Conservation (phyloP, 169 alveolate species). For the Eimeria necatrix region DNA sequence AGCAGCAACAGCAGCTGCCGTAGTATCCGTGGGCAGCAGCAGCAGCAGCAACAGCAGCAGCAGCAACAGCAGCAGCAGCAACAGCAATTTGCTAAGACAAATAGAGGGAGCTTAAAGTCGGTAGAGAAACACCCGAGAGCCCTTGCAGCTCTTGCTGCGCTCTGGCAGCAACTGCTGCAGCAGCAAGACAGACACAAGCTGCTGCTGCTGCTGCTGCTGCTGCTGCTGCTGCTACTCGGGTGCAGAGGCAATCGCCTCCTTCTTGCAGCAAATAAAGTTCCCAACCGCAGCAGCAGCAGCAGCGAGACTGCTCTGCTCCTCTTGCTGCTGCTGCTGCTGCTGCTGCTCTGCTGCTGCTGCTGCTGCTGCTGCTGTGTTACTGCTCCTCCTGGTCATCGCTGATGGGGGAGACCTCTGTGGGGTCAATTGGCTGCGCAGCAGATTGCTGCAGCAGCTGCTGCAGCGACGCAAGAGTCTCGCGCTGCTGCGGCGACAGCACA, state of each 20-base stretch:
- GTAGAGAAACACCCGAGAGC: too few species aligned
- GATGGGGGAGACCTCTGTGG: background rate
- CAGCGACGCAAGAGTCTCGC: slow-evolving; percentile 17
- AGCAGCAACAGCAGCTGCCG: background rate
- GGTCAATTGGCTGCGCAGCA: background rate
- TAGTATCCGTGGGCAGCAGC: background rate
- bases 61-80: slow-evolving; percentile 1
- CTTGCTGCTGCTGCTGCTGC: background rate
- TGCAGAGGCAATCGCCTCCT: too few species aligned
- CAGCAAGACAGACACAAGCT: too few species aligned
- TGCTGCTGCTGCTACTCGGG: too few species aligned
- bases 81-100: background rate
- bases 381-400: slow-evolving; percentile 15
- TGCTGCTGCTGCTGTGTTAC: background rate
- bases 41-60: background rate
- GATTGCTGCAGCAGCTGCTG: slow-evolving; percentile 27
- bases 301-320: background rate
- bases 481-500: slow-evolving; percentile 37
- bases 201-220: too few species aligned
- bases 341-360: slow-evolving; percentile 8
- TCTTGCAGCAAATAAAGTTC: background rate
- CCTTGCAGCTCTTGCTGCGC: too few species aligned
- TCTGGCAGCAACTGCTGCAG: too few species aligned
- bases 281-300: background rate
- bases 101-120: too few species aligned